A percentile compares a stretch with the other conserved stretches of the same genome.
These are phyloP conservation scores for Aspergillus niger DNA, from an alignment of 2,329 filamentous ascomycete species.

Conservation along the genomic window DNA sequence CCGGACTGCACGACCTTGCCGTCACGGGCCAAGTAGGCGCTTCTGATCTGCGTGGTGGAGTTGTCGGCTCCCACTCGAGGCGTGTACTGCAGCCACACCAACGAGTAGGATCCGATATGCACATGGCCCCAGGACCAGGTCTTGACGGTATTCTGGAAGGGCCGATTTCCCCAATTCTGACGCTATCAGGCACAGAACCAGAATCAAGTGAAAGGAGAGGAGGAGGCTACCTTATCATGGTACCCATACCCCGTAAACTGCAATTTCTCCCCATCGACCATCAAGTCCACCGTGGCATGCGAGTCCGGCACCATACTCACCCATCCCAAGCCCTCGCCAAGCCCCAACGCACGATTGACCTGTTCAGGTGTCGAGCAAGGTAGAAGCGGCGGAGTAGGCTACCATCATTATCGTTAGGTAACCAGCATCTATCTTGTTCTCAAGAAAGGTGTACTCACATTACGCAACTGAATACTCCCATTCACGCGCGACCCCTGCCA, in stretches of 20 bases:
- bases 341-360: not conserved
- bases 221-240: constrained; percentile 46
- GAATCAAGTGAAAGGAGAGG: not conserved
- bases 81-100: constrained; percentile 49
- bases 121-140: constrained; percentile 51
- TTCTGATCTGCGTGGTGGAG: constrained; percentile 25
- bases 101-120: constrained; percentile 43
- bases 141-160: constrained; percentile 28
- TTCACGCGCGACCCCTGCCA: constrained; percentile 3
- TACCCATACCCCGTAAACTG: constrained; percentile 45
- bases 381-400: constrained; percentile 8
- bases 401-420: not conserved
- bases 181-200: not conserved
- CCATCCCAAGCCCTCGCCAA: constrained; percentile 36
- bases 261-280: constrained; percentile 32
- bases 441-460: not conserved
- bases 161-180: constrained; percentile 48
- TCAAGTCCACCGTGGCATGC: constrained; percentile 32
- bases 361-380: constrained; percentile 1
- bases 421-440: not conserved
- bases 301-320: constrained; percentile 41
- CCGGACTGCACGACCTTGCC: constrained; percentile 28
- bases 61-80: constrained; percentile 13
- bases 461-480: constrained; percentile 15
- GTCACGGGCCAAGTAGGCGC: constrained; percentile 36